A percentile compares a stretch with the other conserved stretches of the same genome.
Conservation (phyloP, 371 early-diverging fungal genomes). For the Basidiobolus meristosporus region DNA sequence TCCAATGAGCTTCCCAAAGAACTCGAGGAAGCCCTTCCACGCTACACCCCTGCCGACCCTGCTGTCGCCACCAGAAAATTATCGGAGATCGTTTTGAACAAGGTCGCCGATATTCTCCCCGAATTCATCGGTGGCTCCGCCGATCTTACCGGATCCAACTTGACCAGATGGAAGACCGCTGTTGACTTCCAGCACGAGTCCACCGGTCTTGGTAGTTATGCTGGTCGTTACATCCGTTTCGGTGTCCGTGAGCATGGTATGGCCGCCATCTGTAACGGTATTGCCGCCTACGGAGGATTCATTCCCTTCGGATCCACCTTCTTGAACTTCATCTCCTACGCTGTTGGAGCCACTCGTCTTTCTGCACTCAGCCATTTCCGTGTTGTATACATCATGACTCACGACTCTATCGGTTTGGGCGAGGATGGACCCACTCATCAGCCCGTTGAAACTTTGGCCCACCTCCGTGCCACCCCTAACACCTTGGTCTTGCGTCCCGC, state of each 20-base stretch:
- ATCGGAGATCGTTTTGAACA: conserved; percentile 67
- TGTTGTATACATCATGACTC: conserved; percentile 94
- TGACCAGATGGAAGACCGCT: conserved; percentile 88
- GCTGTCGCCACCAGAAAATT: conserved; percentile 84
- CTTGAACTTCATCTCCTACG: conserved; percentile 87
- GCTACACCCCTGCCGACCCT: conserved; percentile 56
- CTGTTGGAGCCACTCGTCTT: conserved; percentile 74
- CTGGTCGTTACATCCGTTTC: conserved; percentile 86
- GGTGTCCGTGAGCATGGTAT: conserved; percentile 99
- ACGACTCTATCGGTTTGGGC: conserved; percentile 96
- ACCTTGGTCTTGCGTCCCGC: conserved; percentile 80
- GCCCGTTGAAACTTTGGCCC: conserved; percentile 94
- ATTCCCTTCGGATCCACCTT: conserved; percentile 93
- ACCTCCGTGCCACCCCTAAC: conserved; percentile 91
- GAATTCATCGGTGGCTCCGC: conserved; percentile 97
- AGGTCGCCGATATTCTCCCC: conserved; percentile 53
- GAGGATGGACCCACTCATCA: conserved; percentile 99
- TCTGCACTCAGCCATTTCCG: conserved; percentile 76
- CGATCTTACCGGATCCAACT: conserved; percentile 94
- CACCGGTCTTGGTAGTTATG: conserved; percentile 51
- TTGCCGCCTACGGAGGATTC: conserved; percentile 73
- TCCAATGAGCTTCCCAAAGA: conserved; percentile 50
- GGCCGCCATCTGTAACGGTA: conserved; percentile 93
- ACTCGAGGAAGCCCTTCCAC: conserved; percentile 54
- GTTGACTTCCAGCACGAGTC: conserved; percentile 75